A percentile compares a stretch with the other conserved stretches of the same genome.
Evolutionary conservation across 1,139 yeast species (phyloP).

Genomic region (Sugiyamaella paludigena): DNA sequence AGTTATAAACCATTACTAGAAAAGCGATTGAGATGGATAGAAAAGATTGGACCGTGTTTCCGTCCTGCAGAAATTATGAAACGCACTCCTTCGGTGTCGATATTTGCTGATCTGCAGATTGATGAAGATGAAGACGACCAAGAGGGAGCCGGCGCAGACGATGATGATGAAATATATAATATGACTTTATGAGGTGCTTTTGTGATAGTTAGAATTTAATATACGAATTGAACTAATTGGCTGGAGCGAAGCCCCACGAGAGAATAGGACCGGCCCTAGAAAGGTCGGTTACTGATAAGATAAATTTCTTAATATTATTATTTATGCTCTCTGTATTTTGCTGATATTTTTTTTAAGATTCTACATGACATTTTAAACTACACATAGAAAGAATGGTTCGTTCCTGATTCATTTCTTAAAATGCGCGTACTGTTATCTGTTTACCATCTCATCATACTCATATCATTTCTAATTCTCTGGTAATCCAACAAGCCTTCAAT

Average conservation of each 20-base stretch:
- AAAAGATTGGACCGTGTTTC: slow-evolving; percentile 83
- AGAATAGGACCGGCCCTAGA: neutral
- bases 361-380: neutral
- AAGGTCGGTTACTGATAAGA: neutral
- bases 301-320: neutral
- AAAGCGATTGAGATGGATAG: slow-evolving; percentile 85
- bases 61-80: slow-evolving; percentile 60
- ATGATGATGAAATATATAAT: slow-evolving; percentile 25
- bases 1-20: slow-evolving; percentile 55
- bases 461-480: slow-evolving; percentile 48
- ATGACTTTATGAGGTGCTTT: slow-evolving; percentile 14
- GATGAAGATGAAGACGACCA: slow-evolving; percentile 54
- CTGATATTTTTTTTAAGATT: neutral
- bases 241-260: slow-evolving; percentile 2
- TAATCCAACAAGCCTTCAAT: slow-evolving; percentile 62
- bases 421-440: neutral
- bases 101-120: slow-evolving; percentile 46
- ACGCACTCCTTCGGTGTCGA: slow-evolving; percentile 68
- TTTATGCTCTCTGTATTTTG: neutral
- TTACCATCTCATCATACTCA: slow-evolving; percentile 40
- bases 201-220: slow-evolving; percentile 1
- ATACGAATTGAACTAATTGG: neutral
- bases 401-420: neutral
- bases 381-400: neutral
- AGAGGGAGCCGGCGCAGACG: slow-evolving; percentile 43